Evolutionary conservation across 441 rosid genomes (phyloP).

Genomic region (Adansonia gregorii): DNA sequence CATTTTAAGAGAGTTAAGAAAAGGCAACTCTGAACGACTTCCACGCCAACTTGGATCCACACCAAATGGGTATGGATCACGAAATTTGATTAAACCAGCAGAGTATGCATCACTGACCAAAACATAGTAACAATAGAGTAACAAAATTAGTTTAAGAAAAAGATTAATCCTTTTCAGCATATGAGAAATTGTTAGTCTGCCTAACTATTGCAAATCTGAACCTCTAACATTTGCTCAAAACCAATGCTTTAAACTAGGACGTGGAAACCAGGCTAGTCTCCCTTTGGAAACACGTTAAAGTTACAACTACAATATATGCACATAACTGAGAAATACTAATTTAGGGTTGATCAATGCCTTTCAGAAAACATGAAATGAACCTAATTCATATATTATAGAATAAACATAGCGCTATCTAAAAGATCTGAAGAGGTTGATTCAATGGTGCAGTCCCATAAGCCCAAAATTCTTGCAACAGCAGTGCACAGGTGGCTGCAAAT

Average conservation of each 20-base stretch:
- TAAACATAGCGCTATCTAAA: slow-evolving; percentile 1
- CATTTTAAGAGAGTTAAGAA: slow-evolving; percentile 92
- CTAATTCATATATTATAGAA: background rate
- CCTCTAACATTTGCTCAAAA: background rate
- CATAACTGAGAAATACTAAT: background rate
- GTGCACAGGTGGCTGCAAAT: background rate
- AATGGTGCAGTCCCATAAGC: background rate
- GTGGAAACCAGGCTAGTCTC: background rate
- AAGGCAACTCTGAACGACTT: slow-evolving; percentile 93
- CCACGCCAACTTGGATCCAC: slow-evolving; percentile 99
- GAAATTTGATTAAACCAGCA: slow-evolving; percentile 75
- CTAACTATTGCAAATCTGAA: background rate
- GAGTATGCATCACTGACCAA: slow-evolving; percentile 69
- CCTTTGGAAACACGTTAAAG: background rate
- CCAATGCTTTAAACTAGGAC: background rate
- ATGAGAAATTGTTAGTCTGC: background rate
- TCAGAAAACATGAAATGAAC: background rate
- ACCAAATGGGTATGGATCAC: slow-evolving; percentile 90
- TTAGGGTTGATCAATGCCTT: background rate
- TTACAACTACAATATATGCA: slow-evolving; percentile 4
- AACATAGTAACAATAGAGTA: slow-evolving; percentile 14
- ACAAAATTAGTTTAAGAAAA: slow-evolving; percentile 15
- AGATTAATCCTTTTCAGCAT: background rate
- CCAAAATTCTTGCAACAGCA: background rate
- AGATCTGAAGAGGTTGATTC: background rate